A percentile compares a stretch with the other conserved stretches of the same genome.
Conservation (phyloP, 768 basidiomycete genomes). For the Boletus sp. region DNA sequence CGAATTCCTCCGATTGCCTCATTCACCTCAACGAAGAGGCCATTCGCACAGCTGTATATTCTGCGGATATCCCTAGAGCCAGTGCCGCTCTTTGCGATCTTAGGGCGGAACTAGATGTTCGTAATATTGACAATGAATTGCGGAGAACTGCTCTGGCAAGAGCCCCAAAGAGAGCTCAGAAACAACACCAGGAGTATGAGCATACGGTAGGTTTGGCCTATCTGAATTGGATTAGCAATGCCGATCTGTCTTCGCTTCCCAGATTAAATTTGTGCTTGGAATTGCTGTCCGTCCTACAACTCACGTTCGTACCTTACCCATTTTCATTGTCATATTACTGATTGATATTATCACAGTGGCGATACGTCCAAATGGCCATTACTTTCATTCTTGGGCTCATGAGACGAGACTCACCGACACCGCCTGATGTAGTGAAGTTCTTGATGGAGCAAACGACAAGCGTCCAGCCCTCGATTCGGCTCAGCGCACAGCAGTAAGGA, state of each 20-base stretch:
- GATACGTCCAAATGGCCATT: constrained; percentile 71
- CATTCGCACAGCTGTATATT: constrained; percentile 59
- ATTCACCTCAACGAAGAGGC: constrained; percentile 61
- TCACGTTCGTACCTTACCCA: constrained; percentile 51
- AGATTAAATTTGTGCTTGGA: constrained; percentile 61
- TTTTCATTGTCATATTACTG: not conserved
- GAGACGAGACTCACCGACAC: constrained; percentile 55
- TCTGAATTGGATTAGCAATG: not conserved
- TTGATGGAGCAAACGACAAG: constrained; percentile 65
- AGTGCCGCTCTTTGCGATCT: constrained; percentile 48
- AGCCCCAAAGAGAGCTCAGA: constrained; percentile 38
- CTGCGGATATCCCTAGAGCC: constrained; percentile 45
- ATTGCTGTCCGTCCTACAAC: constrained; percentile 60
- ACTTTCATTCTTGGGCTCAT: constrained; percentile 60
- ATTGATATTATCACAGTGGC: constrained; percentile 54
- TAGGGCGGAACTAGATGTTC: constrained; percentile 45
- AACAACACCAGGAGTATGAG: constrained; percentile 45
- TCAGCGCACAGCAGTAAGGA: constrained; percentile 59
- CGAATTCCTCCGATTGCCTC: constrained; percentile 60
- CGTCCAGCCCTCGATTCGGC: constrained; percentile 66
- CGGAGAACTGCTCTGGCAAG: constrained; percentile 44
- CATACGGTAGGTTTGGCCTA: constrained; percentile 41
- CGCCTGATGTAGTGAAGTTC: constrained; percentile 55
- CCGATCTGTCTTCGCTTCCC: constrained; percentile 3
- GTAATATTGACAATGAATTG: constrained; percentile 41